Percentiles rank a stretch among this genome's conserved stretches.
These are phyloP conservation scores for Apiospora aurea DNA, from an alignment of 2,329 filamentous ascomycete species.

Conservation along the genomic window DNA sequence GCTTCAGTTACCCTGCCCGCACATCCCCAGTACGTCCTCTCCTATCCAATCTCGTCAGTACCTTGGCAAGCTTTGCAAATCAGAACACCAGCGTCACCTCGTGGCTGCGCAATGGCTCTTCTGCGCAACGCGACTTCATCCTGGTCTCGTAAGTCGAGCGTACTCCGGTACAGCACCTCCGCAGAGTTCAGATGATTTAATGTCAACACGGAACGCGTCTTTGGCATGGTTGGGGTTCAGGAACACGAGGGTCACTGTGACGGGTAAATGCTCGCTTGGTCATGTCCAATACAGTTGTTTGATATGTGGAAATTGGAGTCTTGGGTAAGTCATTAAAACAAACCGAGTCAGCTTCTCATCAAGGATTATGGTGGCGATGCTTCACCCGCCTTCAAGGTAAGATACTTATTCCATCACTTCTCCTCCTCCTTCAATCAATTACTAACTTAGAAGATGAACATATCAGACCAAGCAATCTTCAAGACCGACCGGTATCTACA, in stretches of 20 bases:
- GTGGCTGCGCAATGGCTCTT: conserved; percentile 24
- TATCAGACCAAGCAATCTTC: neutral
- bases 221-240: neutral
- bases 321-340: neutral
- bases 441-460: neutral
- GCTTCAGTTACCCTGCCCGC: neutral
- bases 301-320: neutral
- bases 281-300: neutral
- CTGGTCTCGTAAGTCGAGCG: conserved; percentile 20
- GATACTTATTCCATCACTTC: neutral
- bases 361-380: conserved; percentile 5
- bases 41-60: neutral
- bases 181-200: conserved; percentile 18
- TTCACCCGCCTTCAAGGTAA: neutral
- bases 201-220: neutral
- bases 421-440: too few species aligned
- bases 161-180: conserved; percentile 6
- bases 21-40: conserved; percentile 8
- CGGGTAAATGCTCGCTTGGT: neutral
- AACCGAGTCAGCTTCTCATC: conserved; percentile 12
- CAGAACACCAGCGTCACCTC: conserved; percentile 22
- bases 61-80: conserved; percentile 7
- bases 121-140: conserved; percentile 21
- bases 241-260: neutral
- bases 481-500: neutral